Percentiles rank a stretch among this genome's conserved stretches.
Conservation (phyloP, 345 rosid genomes). For the Cardamine resedifolia region DNA sequence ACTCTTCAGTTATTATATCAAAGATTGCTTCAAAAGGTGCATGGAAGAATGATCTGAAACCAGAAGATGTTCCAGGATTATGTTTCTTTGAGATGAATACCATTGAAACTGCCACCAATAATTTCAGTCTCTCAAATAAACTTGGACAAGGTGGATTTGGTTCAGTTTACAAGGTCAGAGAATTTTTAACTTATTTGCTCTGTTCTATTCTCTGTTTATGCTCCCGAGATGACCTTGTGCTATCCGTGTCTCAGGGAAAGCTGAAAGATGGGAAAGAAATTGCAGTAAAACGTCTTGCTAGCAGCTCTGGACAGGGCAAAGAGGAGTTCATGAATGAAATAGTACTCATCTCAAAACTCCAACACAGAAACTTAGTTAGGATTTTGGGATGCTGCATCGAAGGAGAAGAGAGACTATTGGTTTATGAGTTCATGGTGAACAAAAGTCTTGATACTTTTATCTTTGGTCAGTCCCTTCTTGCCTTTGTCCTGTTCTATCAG, state of each 20-base stretch:
- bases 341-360: slow-evolving; percentile 50
- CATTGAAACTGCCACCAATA: slow-evolving; percentile 17
- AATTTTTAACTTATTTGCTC: neutral
- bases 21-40: neutral
- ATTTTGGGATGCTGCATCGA: slow-evolving; percentile 57
- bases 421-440: slow-evolving; percentile 60
- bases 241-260: neutral
- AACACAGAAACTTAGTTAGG: slow-evolving; percentile 53
- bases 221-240: neutral
- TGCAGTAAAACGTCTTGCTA: neutral
- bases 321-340: slow-evolving; percentile 57
- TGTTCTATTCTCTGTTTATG: neutral
- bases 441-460: slow-evolving; percentile 51
- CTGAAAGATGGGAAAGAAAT: slow-evolving; percentile 22
- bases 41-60: neutral
- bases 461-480: slow-evolving; percentile 38
- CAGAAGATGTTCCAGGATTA: neutral
- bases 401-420: slow-evolving; percentile 44
- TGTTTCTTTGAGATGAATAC: neutral
- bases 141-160: slow-evolving; percentile 40
- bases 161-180: slow-evolving; percentile 27
- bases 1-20: neutral
- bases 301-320: slow-evolving; percentile 37
- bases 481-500: neutral
- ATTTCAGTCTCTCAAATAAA: slow-evolving; percentile 25